Evolutionary conservation across 345 rosid genomes (phyloP), one percentile per base, ranked within the genome.

Genomic region (Populus deltoides): DNA sequence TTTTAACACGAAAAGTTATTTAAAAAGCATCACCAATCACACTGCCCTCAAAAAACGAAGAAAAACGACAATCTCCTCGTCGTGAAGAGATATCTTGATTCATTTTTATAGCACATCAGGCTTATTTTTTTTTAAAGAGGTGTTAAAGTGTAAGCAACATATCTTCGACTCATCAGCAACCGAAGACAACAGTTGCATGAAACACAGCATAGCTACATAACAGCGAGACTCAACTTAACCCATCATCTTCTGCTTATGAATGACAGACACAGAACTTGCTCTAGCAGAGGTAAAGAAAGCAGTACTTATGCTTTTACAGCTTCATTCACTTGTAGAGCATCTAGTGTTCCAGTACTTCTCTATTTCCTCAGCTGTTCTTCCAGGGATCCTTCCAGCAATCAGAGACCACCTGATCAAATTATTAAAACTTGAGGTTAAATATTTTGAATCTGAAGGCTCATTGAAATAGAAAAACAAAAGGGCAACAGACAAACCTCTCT

Each of bases 351-450:
- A 86, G 77, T 88, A 89, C 83, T 85, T 84, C 79, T 88, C 84
- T 24, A 90, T 86, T 59, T 90, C 91, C 80, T 86, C 88, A 1
- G 90, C 86, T 22, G 87, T 88, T 79, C 90, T 87, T 39, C 91
- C 90, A 18, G 90, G 94, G 79, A 90, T 85, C 87, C 94, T 89
- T 76, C 94, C 94, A 57, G 93, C 93, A 45, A 90, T 90, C n/a
- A 90, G 77, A 74, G 86, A 80, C 94, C 92, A 90, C 85, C 94
- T 89, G 81, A 16, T 17, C 18, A 43, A 3, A 16, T 29, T 7
- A 27, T 24, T 5, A 43, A 2, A 68, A 3, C 18, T 31, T 22
- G 22, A 7, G 18, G 7, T 3, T 57, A 45, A 49, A 2, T 15
- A 1, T 20, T 24, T 22, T 15, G 8, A 57, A 41, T 45, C 20